Percentiles rank a stretch among this genome's conserved stretches.
Evolutionary conservation across 768 basidiomycete genomes (phyloP).

Genomic region (Kwoniella europaea): DNA sequence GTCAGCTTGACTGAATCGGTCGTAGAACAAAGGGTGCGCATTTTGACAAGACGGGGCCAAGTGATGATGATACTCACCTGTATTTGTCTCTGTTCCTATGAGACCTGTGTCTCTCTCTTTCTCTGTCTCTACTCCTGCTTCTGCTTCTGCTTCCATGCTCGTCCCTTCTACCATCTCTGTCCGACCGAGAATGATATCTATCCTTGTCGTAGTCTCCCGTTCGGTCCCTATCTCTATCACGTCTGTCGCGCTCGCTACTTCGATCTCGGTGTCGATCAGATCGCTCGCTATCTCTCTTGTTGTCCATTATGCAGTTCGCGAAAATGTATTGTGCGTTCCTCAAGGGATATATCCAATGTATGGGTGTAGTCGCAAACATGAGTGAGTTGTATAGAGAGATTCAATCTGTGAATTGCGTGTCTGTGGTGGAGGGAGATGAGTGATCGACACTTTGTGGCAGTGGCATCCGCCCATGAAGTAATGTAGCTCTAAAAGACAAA

Average conservation of each 20-base stretch:
- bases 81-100: conserved; percentile 2
- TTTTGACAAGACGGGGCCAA: background rate
- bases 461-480: too few species aligned
- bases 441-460: too few species aligned
- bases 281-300: background rate
- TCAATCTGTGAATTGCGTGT: too few species aligned
- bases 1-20: conserved; percentile 11
- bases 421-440: too few species aligned
- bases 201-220: conserved; percentile 6
- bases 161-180: background rate
- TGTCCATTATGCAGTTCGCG: background rate
- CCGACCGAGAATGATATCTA: conserved; percentile 9
- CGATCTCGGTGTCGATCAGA: conserved; percentile 1
- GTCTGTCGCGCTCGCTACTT: conserved; percentile 13
- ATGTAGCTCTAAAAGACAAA: too few species aligned
- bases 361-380: background rate
- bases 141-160: background rate
- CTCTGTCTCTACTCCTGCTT: conserved; percentile 12
- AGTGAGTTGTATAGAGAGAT: too few species aligned
- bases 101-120: conserved; percentile 6
- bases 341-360: background rate
- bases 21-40: background rate
- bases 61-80: conserved; percentile 1
- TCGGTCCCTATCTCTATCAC: conserved; percentile 7
- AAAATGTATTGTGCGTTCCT: too few species aligned